phyloP scores from a whole-genome alignment of 2,329 filamentous ascomycete species.

The Sarocladium kiliense region DNA sequence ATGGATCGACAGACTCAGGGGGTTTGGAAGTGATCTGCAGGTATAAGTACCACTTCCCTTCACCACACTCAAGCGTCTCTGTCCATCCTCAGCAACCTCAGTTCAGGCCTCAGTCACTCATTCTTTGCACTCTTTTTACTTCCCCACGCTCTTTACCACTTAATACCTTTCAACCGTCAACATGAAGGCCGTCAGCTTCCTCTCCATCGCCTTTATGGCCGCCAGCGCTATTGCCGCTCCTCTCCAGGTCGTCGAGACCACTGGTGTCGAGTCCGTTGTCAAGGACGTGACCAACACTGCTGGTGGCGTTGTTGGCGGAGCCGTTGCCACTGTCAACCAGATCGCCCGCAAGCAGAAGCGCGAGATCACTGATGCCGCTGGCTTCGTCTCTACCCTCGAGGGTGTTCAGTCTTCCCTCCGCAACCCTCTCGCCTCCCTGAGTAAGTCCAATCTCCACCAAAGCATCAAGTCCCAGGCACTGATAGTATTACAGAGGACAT shows the following conservation, averaged over 20 bases:
- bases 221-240: conserved; percentile 12
- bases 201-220: conserved; percentile 12
- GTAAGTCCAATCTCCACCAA: neutral
- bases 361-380: conserved; percentile 7
- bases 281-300: conserved; percentile 9
- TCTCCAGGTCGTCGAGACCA: conserved; percentile 8
- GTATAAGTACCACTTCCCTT: neutral
- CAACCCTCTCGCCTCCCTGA: conserved; percentile 4
- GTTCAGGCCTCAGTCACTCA: neutral
- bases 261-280: conserved; percentile 4
- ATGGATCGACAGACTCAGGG: no score
- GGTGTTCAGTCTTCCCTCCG: neutral
- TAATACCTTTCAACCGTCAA: conserved; percentile 2
- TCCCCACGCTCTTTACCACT: neutral
- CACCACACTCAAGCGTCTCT: no score
- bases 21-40: no score
- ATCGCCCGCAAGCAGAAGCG: neutral
- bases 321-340: conserved; percentile 3
- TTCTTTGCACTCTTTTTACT: neutral
- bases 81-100: neutral
- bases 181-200: conserved; percentile 12
- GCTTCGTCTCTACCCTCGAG: conserved; percentile 1
- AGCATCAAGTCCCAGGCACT: neutral
- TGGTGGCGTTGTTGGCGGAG: conserved; percentile 8
- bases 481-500: neutral